Conservation (phyloP, 2,329 filamentous ascomycete genomes). For the Colletotrichum gloeosporioides region DNA sequence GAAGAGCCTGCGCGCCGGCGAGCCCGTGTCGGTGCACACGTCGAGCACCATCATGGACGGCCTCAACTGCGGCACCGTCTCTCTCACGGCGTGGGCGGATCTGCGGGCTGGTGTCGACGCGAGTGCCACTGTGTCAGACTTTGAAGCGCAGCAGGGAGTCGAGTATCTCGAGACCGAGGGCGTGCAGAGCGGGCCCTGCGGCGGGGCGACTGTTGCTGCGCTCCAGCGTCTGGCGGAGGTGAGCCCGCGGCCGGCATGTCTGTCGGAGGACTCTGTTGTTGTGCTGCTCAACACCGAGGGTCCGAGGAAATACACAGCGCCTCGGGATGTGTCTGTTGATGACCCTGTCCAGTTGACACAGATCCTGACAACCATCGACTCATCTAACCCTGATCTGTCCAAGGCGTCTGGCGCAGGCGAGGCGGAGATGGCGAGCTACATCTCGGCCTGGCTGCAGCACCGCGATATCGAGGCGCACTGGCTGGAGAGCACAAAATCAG, state of each 20-base stretch:
- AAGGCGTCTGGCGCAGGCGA: conserved; percentile 49
- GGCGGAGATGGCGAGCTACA: conserved; percentile 48
- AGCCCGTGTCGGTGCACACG: conserved; percentile 56
- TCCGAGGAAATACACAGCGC: conserved; percentile 51
- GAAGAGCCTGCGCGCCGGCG: conserved; percentile 54
- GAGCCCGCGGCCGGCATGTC: conserved; percentile 32
- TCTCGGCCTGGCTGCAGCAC: conserved; percentile 55
- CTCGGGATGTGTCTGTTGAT: conserved; percentile 40
- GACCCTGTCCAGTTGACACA: conserved; percentile 49
- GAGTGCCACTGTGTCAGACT: conserved; percentile 64
- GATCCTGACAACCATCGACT: conserved; percentile 52
- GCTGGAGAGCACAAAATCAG: conserved; percentile 45
- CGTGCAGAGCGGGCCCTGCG: conserved; percentile 66
- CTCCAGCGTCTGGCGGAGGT: conserved; percentile 49
- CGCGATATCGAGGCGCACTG: conserved; percentile 55
- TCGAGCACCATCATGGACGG: conserved; percentile 74
- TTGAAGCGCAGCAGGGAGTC: conserved; percentile 65
- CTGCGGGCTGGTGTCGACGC: conserved; percentile 64
- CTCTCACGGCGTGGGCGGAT: conserved; percentile 67
- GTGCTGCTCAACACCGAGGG: conserved; percentile 74
- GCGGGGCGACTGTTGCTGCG: conserved; percentile 62
- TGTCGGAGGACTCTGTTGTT: conserved; percentile 58
- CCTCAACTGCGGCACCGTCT: conserved; percentile 75
- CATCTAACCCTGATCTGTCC: conserved; percentile 50
- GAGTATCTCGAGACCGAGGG: conserved; percentile 53